These are phyloP conservation scores for Xylona heveae DNA, from an alignment of 495 filamentous ascomycete genomes.

Conservation along the genomic window DNA sequence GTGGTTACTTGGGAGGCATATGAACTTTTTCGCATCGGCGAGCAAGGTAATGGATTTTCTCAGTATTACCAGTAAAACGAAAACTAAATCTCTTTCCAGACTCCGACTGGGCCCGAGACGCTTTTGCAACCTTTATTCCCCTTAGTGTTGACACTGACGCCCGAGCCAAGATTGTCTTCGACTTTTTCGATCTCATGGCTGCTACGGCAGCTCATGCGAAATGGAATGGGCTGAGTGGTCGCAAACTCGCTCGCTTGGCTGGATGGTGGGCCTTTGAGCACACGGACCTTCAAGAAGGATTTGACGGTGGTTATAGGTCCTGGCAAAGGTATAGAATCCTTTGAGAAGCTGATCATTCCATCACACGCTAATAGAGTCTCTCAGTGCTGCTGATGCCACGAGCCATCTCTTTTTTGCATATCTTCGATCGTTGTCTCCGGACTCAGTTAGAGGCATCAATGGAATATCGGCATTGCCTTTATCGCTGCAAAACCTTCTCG, in stretches of 20 bases:
- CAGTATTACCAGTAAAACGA: no score
- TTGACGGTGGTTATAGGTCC: conserved; percentile 78
- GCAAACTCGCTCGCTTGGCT: conserved; percentile 85
- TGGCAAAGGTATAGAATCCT: conserved; percentile 39
- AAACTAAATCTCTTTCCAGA: no score
- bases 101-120: conserved; percentile 76
- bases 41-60: conserved; percentile 46
- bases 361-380: conserved; percentile 5
- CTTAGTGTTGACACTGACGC: conserved; percentile 80
- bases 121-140: conserved; percentile 91
- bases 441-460: conserved; percentile 41
- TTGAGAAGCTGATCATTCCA: neutral
- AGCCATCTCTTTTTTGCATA: conserved; percentile 98
- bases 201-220: conserved; percentile 71
- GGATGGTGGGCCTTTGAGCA: conserved; percentile 99
- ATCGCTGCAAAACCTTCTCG: conserved; percentile 71
- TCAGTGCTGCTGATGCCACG: conserved; percentile 78
- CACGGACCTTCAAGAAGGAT: conserved; percentile 66
- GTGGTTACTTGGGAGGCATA: conserved; percentile 96
- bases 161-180: conserved; percentile 73
- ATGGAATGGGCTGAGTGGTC: conserved; percentile 76
- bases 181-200: conserved; percentile 88
- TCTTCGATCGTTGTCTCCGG: conserved; percentile 69
- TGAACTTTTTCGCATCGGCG: conserved; percentile 84
- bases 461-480: conserved; percentile 71